phyloP scores from a whole-genome alignment of 2,329 filamentous ascomycete genomes.

The Phaeophleospora eucalypticola region DNA sequence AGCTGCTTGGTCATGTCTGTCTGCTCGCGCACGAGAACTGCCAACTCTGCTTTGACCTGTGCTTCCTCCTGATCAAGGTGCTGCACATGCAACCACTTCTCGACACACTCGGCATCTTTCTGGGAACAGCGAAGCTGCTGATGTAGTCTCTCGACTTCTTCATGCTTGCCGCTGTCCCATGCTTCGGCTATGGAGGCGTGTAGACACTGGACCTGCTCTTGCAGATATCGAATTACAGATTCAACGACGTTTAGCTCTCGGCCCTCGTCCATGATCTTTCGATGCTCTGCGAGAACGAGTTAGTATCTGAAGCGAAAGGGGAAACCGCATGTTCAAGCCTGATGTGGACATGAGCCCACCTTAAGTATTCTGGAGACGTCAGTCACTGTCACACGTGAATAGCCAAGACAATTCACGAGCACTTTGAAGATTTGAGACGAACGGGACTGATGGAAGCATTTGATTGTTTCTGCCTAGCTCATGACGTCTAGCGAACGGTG shows the following conservation, averaged over 20 bases:
- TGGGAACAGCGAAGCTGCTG: not conserved
- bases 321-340: no score
- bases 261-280: not conserved
- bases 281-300: no score
- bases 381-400: no score
- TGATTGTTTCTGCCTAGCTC: not conserved
- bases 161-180: not conserved
- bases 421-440: no score
- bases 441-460: not conserved
- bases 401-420: no score
- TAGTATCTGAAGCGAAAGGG: no score
- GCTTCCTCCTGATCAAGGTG: not conserved
- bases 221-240: not conserved
- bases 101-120: not conserved
- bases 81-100: not conserved
- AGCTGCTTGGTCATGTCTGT: no score
- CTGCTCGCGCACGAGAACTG: no score
- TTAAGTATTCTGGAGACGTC: no score
- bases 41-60: not conserved
- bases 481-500: not conserved
- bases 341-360: no score
- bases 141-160: not conserved
- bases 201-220: not conserved
- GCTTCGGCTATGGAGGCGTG: not conserved
- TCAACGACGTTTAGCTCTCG: not conserved